phyloP scores from a whole-genome alignment of 2,329 filamentous ascomycete species.

The Hymenoscyphus scutula region DNA sequence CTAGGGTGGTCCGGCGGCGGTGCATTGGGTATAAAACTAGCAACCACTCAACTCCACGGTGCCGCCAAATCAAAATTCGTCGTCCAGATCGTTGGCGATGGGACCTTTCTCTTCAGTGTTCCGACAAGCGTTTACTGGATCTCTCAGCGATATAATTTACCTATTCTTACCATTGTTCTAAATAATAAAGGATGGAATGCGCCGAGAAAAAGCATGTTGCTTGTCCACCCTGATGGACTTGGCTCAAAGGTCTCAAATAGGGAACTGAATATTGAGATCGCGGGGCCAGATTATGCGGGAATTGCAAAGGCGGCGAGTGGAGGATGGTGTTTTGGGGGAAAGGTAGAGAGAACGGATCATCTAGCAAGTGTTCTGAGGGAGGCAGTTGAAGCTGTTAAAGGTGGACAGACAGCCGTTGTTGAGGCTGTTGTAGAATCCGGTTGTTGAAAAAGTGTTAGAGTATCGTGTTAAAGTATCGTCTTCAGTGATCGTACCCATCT shows the following conservation, averaged over 20 bases:
- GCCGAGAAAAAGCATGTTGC: conserved; percentile 56
- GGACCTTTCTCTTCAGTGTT: conserved; percentile 64
- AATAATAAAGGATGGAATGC: conserved; percentile 73
- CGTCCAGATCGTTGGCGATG: conserved; percentile 65
- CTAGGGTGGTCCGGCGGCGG: conserved; percentile 79
- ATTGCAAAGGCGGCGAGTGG: conserved; percentile 66
- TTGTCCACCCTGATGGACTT: conserved; percentile 64
- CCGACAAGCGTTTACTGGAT: conserved; percentile 70
- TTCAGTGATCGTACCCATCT: too few relatives aligned
- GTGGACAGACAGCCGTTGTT: conserved; percentile 58
- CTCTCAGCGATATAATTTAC: conserved; percentile 61
- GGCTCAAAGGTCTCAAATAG: conserved; percentile 61
- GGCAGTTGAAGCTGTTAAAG: conserved; percentile 57
- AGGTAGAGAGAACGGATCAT: conserved; percentile 55
- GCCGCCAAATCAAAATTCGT: conserved; percentile 56
- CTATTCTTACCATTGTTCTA: conserved; percentile 63
- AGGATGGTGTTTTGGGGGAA: conserved; percentile 59
- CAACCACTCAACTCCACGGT: conserved; percentile 48
- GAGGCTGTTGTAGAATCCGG: conserved; percentile 42
- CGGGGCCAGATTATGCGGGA: conserved; percentile 63
- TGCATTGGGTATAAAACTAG: conserved; percentile 74
- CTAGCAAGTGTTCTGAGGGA: conserved; percentile 52
- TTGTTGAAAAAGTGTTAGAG: conserved; percentile 22
- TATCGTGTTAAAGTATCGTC: background rate
- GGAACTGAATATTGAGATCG: conserved; percentile 65